A percentile compares a stretch with the other conserved stretches of the same genome.
Evolutionary conservation across 805 yeast genomes (phyloP).

Genomic region (Helenozyma baotianmanensis): DNA sequence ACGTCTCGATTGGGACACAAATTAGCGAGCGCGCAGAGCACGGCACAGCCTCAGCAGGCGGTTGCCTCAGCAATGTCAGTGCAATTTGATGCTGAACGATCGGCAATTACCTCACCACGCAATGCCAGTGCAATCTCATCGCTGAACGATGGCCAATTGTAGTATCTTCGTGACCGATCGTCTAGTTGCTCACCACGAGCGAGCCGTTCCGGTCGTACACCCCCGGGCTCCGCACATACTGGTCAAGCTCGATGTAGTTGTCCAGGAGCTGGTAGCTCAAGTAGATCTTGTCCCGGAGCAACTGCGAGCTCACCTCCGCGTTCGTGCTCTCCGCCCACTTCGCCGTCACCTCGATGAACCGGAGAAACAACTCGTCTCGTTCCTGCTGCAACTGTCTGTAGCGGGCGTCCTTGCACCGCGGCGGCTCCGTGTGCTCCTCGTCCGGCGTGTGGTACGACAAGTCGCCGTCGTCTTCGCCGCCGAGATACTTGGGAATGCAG

Average conservation of each 20-base stretch:
- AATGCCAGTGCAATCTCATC: too few species aligned
- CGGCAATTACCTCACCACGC: too few species aligned
- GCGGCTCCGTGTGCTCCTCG: slow-evolving; percentile 43
- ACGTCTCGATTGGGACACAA: too few species aligned
- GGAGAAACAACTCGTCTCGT: slow-evolving; percentile 50
- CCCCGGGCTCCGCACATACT: slow-evolving; percentile 75
- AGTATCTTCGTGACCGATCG: too few species aligned
- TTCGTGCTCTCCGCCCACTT: slow-evolving; percentile 71
- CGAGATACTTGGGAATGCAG: slow-evolving; percentile 65
- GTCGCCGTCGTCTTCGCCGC: slow-evolving; percentile 63
- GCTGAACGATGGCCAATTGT: too few species aligned
- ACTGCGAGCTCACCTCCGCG: slow-evolving; percentile 43
- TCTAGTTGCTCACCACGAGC: slow-evolving; percentile 21
- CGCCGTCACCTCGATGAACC: slow-evolving; percentile 61
- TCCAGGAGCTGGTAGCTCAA: slow-evolving; percentile 50
- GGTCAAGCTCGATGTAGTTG: slow-evolving; percentile 70
- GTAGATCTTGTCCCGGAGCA: slow-evolving; percentile 50
- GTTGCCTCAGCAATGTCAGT: too few species aligned
- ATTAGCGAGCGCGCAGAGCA: too few species aligned
- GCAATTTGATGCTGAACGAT: too few species aligned
- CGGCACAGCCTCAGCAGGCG: too few species aligned
- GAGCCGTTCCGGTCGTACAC: slow-evolving; percentile 74
- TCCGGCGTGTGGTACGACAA: slow-evolving; percentile 61
- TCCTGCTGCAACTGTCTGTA: slow-evolving; percentile 43
- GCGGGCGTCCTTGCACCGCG: slow-evolving; percentile 29